Percentiles rank a stretch among this genome's conserved stretches.
phyloP scores from a whole-genome alignment of 2,329 filamentous ascomycete genomes.

The Diaporthe batatas region DNA sequence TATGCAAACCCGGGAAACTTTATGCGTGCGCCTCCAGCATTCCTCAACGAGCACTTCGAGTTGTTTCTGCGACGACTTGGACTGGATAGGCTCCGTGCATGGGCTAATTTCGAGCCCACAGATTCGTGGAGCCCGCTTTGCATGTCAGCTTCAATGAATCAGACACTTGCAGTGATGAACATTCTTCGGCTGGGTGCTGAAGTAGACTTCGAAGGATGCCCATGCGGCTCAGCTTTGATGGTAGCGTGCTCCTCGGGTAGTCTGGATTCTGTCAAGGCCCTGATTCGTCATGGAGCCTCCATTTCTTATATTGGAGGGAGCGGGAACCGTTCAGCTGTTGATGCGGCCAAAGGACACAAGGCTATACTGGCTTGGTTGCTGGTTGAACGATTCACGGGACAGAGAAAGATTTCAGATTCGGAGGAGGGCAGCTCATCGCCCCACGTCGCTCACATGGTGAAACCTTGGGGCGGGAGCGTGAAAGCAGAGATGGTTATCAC shows the following conservation, averaged over 20 bases:
- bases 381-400: conserved; percentile 10
- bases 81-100: neutral
- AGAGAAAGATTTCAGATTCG: neutral
- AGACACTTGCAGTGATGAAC: neutral
- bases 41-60: neutral
- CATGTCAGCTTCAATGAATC: neutral
- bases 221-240: conserved; percentile 19
- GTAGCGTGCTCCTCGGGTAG: conserved; percentile 6
- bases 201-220: conserved; percentile 18
- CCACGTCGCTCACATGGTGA: no score
- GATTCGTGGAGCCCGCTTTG: conserved; percentile 12
- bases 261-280: neutral
- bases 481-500: neutral
- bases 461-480: neutral
- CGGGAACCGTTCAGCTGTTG: neutral
- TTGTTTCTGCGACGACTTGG: conserved; percentile 12
- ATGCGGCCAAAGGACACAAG: neutral
- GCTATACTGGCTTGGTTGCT: conserved; percentile 9
- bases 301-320: neutral
- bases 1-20: rapidly evolving
- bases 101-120: neutral
- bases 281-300: neutral
- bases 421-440: neutral
- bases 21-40: rapidly evolving
- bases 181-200: conserved; percentile 1